Conservation (phyloP, 306 rosid genomes). For the Heteromeles arbutifolia region DNA sequence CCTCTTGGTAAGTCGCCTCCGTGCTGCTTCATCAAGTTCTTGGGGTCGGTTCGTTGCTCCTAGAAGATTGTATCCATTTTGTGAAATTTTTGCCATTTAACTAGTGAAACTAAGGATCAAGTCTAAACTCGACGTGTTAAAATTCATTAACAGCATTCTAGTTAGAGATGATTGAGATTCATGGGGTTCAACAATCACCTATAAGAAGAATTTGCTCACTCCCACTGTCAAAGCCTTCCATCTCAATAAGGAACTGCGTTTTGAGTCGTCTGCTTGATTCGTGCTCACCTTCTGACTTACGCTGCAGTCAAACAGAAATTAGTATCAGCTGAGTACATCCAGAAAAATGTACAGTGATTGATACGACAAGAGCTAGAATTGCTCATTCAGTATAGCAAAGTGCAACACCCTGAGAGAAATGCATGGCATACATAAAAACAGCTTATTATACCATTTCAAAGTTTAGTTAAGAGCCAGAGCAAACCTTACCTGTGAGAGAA, state of each 20-base stretch:
- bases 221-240: constrained; percentile 94
- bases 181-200: constrained; percentile 44
- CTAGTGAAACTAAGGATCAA: constrained; percentile 3
- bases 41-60: constrained; percentile 97
- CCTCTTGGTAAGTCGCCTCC: constrained; percentile 87
- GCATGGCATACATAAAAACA: background rate
- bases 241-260: constrained; percentile 96
- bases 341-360: background rate
- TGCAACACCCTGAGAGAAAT: background rate
- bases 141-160: background rate
- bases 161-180: background rate
- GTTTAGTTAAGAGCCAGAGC: constrained; percentile 6
- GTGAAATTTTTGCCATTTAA: background rate
- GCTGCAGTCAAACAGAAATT: constrained; percentile 40
- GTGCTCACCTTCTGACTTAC: constrained; percentile 94
- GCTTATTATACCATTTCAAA: constrained; percentile 4
- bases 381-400: constrained; percentile 7
- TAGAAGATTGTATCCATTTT: constrained; percentile 27
- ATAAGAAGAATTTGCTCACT: constrained; percentile 81
- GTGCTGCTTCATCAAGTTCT: constrained; percentile 96
- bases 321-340: constrained; percentile 8
- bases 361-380: background rate
- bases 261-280: constrained; percentile 96
- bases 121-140: background rate
- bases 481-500: constrained; percentile 82